Evolutionary conservation across 345 rosid species (phyloP).

Genomic region (Noccaea bulbosa): DNA sequence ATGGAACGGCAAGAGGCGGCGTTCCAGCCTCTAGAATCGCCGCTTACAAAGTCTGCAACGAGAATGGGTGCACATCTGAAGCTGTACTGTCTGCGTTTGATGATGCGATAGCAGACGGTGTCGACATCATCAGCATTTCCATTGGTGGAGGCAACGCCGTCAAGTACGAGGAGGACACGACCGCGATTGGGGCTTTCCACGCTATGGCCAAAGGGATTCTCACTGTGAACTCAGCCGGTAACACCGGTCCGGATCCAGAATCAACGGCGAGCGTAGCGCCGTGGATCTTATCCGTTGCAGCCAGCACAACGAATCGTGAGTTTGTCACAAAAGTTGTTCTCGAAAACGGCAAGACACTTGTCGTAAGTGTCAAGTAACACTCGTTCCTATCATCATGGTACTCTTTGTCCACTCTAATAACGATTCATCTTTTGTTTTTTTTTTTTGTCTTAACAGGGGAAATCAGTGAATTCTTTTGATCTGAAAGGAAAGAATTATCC

Average conservation of each 20-base stretch:
- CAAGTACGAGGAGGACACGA: not conserved
- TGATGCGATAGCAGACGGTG: conserved; percentile 69
- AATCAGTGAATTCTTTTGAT: conserved; percentile 43
- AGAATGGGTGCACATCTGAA: not conserved
- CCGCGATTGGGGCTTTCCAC: conserved; percentile 55
- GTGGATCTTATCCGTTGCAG: conserved; percentile 54
- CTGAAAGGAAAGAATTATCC: conserved; percentile 38
- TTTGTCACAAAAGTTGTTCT: conserved; percentile 45
- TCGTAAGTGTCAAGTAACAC: conserved; percentile 42
- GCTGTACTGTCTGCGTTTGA: conserved; percentile 52
- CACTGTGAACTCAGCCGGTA: conserved; percentile 48
- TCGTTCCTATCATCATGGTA: not conserved
- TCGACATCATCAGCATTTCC: conserved; percentile 51
- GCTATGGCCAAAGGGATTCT: conserved; percentile 57
- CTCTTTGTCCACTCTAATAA: not conserved
- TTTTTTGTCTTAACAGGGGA: conserved; percentile 40
- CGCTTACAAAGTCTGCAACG: conserved; percentile 44
- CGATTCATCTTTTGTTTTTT: not conserved
- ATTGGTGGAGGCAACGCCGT: fast-evolving
- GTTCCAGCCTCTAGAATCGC: conserved; percentile 59
- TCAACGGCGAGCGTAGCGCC: conserved; percentile 38
- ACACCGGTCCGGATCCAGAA: not conserved
- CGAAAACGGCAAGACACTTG: conserved; percentile 44
- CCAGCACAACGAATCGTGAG: conserved; percentile 51
- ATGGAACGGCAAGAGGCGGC: conserved; percentile 56